Percentiles rank a stretch among this genome's conserved stretches.
These are phyloP conservation scores for Coprinellus micaceus DNA, from an alignment of 768 basidiomycete genomes.

Conservation along the genomic window DNA sequence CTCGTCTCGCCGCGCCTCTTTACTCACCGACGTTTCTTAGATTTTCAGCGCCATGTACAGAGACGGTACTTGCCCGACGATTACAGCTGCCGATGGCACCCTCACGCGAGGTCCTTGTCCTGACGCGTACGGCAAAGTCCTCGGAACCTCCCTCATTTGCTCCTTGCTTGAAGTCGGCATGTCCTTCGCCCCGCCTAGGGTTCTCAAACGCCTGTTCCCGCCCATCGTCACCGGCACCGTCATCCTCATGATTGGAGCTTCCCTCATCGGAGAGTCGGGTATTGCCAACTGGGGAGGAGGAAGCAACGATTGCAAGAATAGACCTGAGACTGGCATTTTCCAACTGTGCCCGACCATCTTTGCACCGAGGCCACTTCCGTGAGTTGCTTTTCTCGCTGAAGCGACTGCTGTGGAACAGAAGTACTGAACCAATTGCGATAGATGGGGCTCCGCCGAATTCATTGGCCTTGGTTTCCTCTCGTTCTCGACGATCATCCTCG, in stretches of 20 bases:
- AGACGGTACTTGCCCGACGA: conserved; percentile 72
- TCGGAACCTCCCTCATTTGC: conserved; percentile 75
- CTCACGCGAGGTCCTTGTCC: conserved; percentile 62
- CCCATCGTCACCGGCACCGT: conserved; percentile 76
- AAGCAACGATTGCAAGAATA: conserved; percentile 60
- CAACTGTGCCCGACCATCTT: conserved; percentile 66
- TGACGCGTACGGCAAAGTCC: conserved; percentile 75
- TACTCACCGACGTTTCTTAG: conserved; percentile 26
- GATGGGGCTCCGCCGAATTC: conserved; percentile 81
- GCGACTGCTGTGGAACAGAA: background rate
- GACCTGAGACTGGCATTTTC: conserved; percentile 67
- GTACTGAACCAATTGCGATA: conserved; percentile 22
- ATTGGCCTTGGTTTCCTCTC: conserved; percentile 86
- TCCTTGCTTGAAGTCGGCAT: conserved; percentile 78
- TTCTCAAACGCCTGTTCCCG: conserved; percentile 67
- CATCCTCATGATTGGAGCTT: conserved; percentile 76
- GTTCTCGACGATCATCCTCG: conserved; percentile 71
- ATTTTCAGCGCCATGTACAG: conserved; percentile 76
- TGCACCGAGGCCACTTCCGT: conserved; percentile 68
- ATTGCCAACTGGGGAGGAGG: conserved; percentile 84
- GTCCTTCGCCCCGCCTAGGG: conserved; percentile 66
- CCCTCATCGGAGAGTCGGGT: conserved; percentile 70
- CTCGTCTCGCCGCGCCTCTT: background rate
- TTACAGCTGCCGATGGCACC: conserved; percentile 53
- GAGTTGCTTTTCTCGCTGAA: conserved; percentile 16